A percentile compares a stretch with the other conserved stretches of the same genome.
Conservation (phyloP, 225 moss, liverwort and hornwort species). For the Marchantia paleacea region DNA sequence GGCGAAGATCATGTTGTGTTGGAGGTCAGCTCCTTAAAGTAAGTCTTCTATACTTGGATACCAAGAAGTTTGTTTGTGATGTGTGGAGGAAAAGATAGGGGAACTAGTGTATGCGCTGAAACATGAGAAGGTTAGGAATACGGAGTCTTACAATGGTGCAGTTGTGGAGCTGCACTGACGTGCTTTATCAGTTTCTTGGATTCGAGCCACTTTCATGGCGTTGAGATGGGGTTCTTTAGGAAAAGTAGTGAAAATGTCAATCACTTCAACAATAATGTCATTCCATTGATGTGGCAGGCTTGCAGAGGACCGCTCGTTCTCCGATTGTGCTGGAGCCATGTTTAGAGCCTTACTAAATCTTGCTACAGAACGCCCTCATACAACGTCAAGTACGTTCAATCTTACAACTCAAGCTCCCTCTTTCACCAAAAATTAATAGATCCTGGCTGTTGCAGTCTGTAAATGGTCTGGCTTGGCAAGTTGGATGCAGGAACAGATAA, state of each 20-base stretch:
- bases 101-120: not conserved
- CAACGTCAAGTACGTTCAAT: constrained; percentile 52
- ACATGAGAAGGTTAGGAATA: not conserved
- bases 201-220: not conserved
- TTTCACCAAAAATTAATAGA: not conserved
- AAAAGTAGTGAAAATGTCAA: not conserved
- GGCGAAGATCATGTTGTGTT: constrained; percentile 81
- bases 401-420: not conserved
- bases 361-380: constrained; percentile 57
- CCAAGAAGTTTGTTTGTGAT: not conserved
- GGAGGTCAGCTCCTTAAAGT: constrained; percentile 92
- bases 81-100: not conserved
- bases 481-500: too few relatives aligned
- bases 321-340: constrained; percentile 97
- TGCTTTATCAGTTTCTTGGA: not conserved
- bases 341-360: constrained; percentile 73
- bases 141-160: not conserved
- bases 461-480: too few relatives aligned
- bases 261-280: not conserved
- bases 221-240: not conserved
- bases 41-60: constrained; percentile 29
- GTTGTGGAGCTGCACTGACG: not conserved
- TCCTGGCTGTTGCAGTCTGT: too few relatives aligned
- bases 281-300: constrained; percentile 43
- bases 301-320: constrained; percentile 75